Percentiles rank a stretch among this genome's conserved stretches.
phyloP scores from a whole-genome alignment of 768 basidiomycete species.

The Pleurotus ostreatus region DNA sequence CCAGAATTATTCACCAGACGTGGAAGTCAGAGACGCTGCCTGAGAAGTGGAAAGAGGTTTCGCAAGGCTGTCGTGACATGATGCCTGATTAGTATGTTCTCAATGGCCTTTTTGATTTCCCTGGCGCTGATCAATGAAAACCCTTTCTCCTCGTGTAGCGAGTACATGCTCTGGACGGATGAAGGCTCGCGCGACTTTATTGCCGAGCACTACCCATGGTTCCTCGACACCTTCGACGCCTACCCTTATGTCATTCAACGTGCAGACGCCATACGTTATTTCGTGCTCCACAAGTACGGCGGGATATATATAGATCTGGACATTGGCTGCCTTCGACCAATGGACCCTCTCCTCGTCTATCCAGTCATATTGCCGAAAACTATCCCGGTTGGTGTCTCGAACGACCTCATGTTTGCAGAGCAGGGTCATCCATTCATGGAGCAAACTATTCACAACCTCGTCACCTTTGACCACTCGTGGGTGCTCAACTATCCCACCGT shows the following conservation, averaged over 20 bases:
- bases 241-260: conserved; percentile 93
- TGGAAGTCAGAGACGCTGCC: conserved; percentile 94
- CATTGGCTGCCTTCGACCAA: conserved; percentile 82
- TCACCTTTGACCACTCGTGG: conserved; percentile 91
- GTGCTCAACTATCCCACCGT: conserved; percentile 97
- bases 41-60: conserved; percentile 72
- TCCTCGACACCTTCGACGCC: conserved; percentile 88
- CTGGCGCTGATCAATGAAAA: conserved; percentile 4
- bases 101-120: conserved; percentile 10
- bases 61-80: conserved; percentile 82
- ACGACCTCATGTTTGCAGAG: conserved; percentile 93
- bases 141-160: conserved; percentile 41
- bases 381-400: conserved; percentile 95
- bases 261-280: conserved; percentile 97
- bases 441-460: conserved; percentile 88
- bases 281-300: conserved; percentile 92
- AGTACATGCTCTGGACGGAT: conserved; percentile 98
- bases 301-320: conserved; percentile 97
- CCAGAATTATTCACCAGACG: conserved; percentile 94
- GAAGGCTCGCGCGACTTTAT: conserved; percentile 87
- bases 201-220: conserved; percentile 83
- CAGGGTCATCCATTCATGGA: conserved; percentile 85
- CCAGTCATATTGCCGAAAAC: conserved; percentile 92
- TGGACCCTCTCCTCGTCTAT: conserved; percentile 83
- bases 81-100: conserved; percentile 92